A percentile compares a stretch with the other conserved stretches of the same genome.
phyloP scores from a whole-genome alignment of 2,329 filamentous ascomycete species.

The Monilinia aucupariae region DNA sequence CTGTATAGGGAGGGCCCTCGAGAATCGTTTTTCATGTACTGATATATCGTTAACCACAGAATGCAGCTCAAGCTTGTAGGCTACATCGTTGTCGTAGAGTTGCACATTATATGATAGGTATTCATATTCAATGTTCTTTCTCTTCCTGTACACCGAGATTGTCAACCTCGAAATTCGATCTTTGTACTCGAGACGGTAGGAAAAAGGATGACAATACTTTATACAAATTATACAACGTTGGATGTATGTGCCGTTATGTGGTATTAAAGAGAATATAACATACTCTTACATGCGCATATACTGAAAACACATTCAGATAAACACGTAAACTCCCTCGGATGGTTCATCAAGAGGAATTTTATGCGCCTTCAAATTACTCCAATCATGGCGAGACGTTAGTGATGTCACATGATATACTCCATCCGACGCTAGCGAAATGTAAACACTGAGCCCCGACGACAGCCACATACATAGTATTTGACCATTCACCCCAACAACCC shows the following conservation, averaged over 20 bases:
- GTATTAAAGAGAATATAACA: background rate
- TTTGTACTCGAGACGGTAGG: background rate
- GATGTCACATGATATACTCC: slow-evolving; percentile 16
- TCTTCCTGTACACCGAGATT: too few species aligned
- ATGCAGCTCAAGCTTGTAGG: background rate
- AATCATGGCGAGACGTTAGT: background rate
- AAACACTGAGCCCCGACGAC: slow-evolving; percentile 20
- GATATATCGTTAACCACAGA: background rate
- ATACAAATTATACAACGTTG: background rate
- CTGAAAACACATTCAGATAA: background rate
- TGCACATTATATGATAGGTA: background rate
- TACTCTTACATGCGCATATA: background rate
- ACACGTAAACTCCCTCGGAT: background rate
- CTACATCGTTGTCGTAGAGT: background rate
- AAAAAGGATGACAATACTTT: background rate
- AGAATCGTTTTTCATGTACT: background rate
- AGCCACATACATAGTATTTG: background rate
- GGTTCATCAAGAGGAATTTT: background rate
- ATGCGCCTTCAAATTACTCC: background rate
- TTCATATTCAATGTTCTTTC: background rate
- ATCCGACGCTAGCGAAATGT: slow-evolving; percentile 8
- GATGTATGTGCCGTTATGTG: background rate
- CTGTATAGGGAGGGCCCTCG: background rate
- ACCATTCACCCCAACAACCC: slow-evolving; percentile 2
- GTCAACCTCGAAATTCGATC: background rate